Percentiles rank a stretch among this genome's conserved stretches.
Evolutionary conservation across 129 eudicot genomes (phyloP).

Genomic region (Tagetes erecta): DNA sequence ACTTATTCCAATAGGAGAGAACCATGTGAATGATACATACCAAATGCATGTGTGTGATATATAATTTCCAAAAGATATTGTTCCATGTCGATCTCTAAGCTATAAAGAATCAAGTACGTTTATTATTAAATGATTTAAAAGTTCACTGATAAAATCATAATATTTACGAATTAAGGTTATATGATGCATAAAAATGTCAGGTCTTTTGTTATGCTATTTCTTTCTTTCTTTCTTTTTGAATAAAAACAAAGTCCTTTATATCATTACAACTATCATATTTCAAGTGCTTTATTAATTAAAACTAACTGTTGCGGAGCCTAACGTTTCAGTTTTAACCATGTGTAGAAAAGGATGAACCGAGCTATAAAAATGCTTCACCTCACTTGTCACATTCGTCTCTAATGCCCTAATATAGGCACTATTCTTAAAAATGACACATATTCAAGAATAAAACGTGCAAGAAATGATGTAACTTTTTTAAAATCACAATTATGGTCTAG

Average conservation of each 20-base stretch:
- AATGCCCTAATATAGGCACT: too few relatives aligned
- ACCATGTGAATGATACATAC: constrained; percentile 10
- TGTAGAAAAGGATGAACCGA: too few relatives aligned
- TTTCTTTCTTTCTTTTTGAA: too few relatives aligned
- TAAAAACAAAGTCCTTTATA: too few relatives aligned
- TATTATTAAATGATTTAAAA: background rate
- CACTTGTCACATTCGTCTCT: too few relatives aligned
- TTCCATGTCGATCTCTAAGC: background rate
- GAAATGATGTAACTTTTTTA: background rate
- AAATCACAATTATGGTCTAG: background rate
- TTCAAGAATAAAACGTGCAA: background rate
- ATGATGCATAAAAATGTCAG: background rate
- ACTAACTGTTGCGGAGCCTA: too few relatives aligned
- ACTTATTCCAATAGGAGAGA: background rate
- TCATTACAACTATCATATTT: too few relatives aligned
- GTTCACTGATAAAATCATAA: background rate
- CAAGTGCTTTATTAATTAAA: too few relatives aligned
- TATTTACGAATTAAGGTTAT: background rate
- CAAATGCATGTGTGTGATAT: background rate
- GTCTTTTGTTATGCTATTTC: too few relatives aligned
- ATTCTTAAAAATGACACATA: too few relatives aligned
- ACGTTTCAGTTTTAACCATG: too few relatives aligned
- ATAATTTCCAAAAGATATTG: background rate
- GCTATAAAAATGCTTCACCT: too few relatives aligned
- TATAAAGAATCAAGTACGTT: background rate